phyloP scores from a whole-genome alignment of 306 rosid species.

The Phaseolus lunatus region DNA sequence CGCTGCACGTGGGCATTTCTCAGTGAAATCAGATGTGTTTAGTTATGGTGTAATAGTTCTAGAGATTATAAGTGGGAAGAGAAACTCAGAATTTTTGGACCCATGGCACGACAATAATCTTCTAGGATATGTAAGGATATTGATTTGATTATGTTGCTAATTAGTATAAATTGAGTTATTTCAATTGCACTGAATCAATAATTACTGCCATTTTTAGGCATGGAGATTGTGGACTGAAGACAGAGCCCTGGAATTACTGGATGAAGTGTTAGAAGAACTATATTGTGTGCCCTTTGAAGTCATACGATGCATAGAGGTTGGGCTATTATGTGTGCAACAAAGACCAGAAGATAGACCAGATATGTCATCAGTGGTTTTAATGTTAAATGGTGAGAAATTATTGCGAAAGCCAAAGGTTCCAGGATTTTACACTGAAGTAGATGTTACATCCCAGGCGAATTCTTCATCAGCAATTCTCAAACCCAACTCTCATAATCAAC shows the following conservation, averaged over 20 bases:
- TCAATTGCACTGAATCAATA: too few relatives aligned
- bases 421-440: conserved; percentile 1
- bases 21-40: conserved; percentile 41
- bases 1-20: conserved; percentile 32
- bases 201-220: too few relatives aligned
- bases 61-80: conserved; percentile 43
- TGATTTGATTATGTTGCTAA: too few relatives aligned
- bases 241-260: not conserved
- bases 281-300: too few relatives aligned
- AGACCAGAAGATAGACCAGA: too few relatives aligned
- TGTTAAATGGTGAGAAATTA: conserved; percentile 19
- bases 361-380: too few relatives aligned
- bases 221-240: conserved; percentile 30
- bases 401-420: conserved; percentile 12
- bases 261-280: not conserved
- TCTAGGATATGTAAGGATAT: not conserved
- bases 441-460: too few relatives aligned
- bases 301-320: not conserved
- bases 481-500: too few relatives aligned
- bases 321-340: too few relatives aligned
- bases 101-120: not conserved
- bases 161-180: too few relatives aligned
- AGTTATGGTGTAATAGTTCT: conserved; percentile 44
- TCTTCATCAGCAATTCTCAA: too few relatives aligned
- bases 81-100: not conserved